Conservation (phyloP, 2,329 filamentous ascomycete genomes). For the Colletotrichum tamarilloi region DNA sequence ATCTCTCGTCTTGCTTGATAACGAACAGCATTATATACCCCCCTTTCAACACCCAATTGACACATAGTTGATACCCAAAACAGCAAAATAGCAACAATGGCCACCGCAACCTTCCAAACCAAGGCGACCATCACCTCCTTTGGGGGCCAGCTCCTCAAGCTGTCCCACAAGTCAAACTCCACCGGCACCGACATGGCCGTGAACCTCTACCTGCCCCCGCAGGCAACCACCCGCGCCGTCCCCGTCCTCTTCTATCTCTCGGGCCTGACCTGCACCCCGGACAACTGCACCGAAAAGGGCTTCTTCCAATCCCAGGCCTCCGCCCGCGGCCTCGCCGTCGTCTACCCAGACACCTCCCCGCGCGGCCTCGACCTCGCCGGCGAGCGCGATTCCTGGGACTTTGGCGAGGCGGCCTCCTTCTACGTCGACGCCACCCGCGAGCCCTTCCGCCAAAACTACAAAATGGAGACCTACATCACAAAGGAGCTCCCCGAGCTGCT, state of each 20-base stretch:
- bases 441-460: slow-evolving; percentile 83
- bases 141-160: slow-evolving; percentile 94
- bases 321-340: slow-evolving; percentile 85
- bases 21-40: slow-evolving; percentile 32
- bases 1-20: not conserved
- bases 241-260: slow-evolving; percentile 94
- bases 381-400: slow-evolving; percentile 91
- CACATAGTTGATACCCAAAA: slow-evolving; percentile 12
- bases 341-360: slow-evolving; percentile 96
- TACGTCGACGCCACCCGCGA: slow-evolving; percentile 87
- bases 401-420: slow-evolving; percentile 92
- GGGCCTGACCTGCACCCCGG: slow-evolving; percentile 92
- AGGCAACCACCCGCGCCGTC: slow-evolving; percentile 68
- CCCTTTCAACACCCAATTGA: not conserved
- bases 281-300: slow-evolving; percentile 84
- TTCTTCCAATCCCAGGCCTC: slow-evolving; percentile 91
- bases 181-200: slow-evolving; percentile 92
- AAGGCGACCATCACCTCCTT: slow-evolving; percentile 92
- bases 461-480: slow-evolving; percentile 96
- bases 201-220: slow-evolving; percentile 89
- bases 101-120: slow-evolving; percentile 74
- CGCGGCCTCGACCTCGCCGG: slow-evolving; percentile 83
- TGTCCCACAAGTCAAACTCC: slow-evolving; percentile 82
- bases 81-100: slow-evolving; percentile 61
- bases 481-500: slow-evolving; percentile 84